Base-by-base conservation (phyloP, 129 eudicot genomes). In the Helichrysum umbraculigerum region DNA sequence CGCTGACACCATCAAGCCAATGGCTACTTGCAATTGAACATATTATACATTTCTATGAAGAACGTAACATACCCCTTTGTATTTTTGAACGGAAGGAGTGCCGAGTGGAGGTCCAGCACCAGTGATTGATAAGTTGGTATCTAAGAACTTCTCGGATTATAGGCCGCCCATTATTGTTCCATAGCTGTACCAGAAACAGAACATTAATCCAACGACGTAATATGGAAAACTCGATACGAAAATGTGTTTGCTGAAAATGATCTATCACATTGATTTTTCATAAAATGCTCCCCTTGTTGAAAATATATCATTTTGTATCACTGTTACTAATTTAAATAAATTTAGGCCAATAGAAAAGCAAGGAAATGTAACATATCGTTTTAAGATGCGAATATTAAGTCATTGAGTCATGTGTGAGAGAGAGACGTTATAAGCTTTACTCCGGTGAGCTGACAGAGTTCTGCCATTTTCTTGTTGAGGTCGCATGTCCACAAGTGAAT, bases 121-220 rank as follows among this genome's bases (percentile, higher is more conserved):
- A 33, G 99, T 96, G 81, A 91, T 91, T 15, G 88, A 70, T 63
- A 91, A 72, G 83, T 95, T 95, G 50, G 97, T 89, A 72, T 95
- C 99, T 9, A 95, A 86, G 79, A 95, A 95, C 86, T 95, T 95
- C 72, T 95, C 96, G 4, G 99, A 91, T 76, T 89, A 70, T 72
- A 95, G 81, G 14, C 99, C 99, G 22, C 99, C 99, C 99, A 91
- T 95, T 62, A 95, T 97, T 4, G 99, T 95, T 57, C 99, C 99
- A 77, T 95, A 95, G 76, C 99, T 95, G 97, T 78, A 79, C 9
- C 68, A 65, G 15, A 17, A 75, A 22, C 61, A 80, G 4, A 29
- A 50, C 25, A 57, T 73, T 52, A 74, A 41, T 74, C 33, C 50
- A 63, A 1, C 20, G 17, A 54, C 7, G 20, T 1, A 52, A 52